These are phyloP conservation scores for Venturia effusa DNA, from an alignment of 2,329 filamentous ascomycete genomes.

Conservation along the genomic window DNA sequence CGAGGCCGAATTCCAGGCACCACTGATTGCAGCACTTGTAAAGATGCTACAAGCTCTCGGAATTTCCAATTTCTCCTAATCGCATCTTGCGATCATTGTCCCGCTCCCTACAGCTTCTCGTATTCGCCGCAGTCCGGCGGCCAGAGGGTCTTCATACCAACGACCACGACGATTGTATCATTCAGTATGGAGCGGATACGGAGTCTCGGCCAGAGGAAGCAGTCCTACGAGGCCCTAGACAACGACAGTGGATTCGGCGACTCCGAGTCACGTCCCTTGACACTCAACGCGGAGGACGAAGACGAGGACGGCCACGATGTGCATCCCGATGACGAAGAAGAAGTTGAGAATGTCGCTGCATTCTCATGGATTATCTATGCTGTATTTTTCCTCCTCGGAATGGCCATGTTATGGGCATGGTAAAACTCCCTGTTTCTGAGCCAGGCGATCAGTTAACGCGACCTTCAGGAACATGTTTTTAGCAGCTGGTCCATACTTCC, in stretches of 20 bases:
- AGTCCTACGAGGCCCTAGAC: conserved; percentile 26
- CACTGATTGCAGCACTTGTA: neutral
- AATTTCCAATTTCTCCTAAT: neutral
- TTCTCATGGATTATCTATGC: conserved; percentile 84
- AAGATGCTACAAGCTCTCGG: neutral
- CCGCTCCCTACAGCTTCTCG: neutral
- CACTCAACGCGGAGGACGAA: conserved; percentile 9
- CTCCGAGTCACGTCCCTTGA: conserved; percentile 5
- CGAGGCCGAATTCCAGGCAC: neutral
- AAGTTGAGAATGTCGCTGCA: neutral
- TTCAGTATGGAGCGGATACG: conserved; percentile 25
- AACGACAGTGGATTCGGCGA: conserved; percentile 1
- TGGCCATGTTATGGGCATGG: conserved; percentile 98
- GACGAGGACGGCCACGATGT: conserved; percentile 14
- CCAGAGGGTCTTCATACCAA: neutral
- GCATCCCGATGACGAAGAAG: neutral
- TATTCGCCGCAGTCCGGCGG: neutral
- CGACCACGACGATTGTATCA: neutral
- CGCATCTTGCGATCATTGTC: neutral
- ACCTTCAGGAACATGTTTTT: conserved; percentile 90
- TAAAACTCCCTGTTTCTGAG: conserved; percentile 37
- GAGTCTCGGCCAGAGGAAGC: conserved; percentile 20
- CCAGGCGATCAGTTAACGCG: conserved; percentile 11
- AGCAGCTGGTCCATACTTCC: conserved; percentile 87
- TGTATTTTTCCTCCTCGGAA: conserved; percentile 74